phyloP scores from a whole-genome alignment of 1,284 basidiomycete genomes.

The Apiotrichum sp. region DNA sequence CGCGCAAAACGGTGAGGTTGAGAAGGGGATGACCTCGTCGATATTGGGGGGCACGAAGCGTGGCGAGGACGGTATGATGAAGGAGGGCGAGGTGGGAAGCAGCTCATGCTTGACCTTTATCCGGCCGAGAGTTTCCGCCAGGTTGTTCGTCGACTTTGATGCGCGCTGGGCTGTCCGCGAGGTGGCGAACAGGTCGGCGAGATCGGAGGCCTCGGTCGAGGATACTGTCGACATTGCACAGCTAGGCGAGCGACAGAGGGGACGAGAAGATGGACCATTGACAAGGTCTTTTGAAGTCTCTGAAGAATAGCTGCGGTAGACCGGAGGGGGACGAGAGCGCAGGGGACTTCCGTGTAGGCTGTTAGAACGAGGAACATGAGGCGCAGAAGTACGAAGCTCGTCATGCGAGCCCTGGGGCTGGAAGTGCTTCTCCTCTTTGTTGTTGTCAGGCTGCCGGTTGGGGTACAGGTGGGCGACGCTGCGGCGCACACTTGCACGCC shows the following conservation, averaged over 20 bases:
- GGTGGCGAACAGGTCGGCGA: slow-evolving; percentile 4
- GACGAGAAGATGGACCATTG: neutral
- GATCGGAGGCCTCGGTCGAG: slow-evolving; percentile 6
- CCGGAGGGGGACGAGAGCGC: neutral
- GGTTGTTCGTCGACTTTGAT: slow-evolving; percentile 4
- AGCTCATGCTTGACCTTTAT: neutral
- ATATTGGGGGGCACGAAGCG: slow-evolving; percentile 18
- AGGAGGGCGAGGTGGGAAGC: neutral
- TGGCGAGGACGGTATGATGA: neutral
- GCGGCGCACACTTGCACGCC: slow-evolving; percentile 2
- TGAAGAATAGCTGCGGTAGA: neutral
- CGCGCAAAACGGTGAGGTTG: slow-evolving; percentile 20
- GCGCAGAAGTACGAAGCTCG: neutral
- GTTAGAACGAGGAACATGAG: neutral
- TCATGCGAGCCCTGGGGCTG: neutral
- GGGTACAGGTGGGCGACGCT: slow-evolving; percentile 3
- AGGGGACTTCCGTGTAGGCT: neutral
- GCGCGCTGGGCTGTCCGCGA: neutral
- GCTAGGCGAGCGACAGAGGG: neutral
- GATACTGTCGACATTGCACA: neutral
- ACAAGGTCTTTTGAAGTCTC: neutral
- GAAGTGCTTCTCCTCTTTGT: neutral
- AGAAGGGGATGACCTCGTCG: slow-evolving; percentile 23
- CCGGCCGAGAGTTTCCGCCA: neutral
- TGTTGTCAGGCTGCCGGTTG: neutral